phyloP scores from a whole-genome alignment of 2,329 filamentous ascomycete genomes.

The Pseudogymnoascus sp. region DNA sequence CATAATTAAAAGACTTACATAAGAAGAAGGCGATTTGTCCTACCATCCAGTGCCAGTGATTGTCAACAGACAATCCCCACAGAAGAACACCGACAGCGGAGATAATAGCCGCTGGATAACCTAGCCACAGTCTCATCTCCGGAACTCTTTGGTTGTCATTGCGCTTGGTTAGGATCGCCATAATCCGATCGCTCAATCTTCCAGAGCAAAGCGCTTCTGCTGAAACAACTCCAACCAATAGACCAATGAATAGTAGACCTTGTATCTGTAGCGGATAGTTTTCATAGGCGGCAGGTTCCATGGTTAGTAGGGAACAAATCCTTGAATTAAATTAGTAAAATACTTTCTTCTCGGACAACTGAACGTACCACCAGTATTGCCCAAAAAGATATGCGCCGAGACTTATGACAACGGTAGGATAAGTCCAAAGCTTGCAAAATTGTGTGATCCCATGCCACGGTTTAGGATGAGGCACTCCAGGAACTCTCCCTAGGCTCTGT shows the following conservation, averaged over 20 bases:
- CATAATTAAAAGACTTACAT: slow-evolving; percentile 32
- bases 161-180: slow-evolving; percentile 37
- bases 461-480: slow-evolving; percentile 45
- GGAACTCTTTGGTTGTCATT: slow-evolving; percentile 38
- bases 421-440: slow-evolving; percentile 41
- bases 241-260: slow-evolving; percentile 44
- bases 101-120: slow-evolving; percentile 44
- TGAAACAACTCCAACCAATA: slow-evolving; percentile 45
- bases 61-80: slow-evolving; percentile 49
- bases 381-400: slow-evolving; percentile 44
- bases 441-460: slow-evolving; percentile 38
- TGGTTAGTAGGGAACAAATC: slow-evolving; percentile 14
- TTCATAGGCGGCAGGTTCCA: slow-evolving; percentile 27
- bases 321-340: slow-evolving; percentile 10
- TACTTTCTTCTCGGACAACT: neutral
- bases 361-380: slow-evolving; percentile 48
- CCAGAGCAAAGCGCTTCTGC: slow-evolving; percentile 47
- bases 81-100: slow-evolving; percentile 43
- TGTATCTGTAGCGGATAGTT: slow-evolving; percentile 37
- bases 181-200: slow-evolving; percentile 43
- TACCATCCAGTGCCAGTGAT: slow-evolving; percentile 47
- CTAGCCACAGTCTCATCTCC: slow-evolving; percentile 50
- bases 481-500: slow-evolving; percentile 39
- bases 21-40: slow-evolving; percentile 49
- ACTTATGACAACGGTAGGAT: slow-evolving; percentile 37